Evolutionary conservation across 2,329 filamentous ascomycete species (phyloP), one percentile per base, ranked within the genome.

Genomic region (Phyllosticta citriasiana): DNA sequence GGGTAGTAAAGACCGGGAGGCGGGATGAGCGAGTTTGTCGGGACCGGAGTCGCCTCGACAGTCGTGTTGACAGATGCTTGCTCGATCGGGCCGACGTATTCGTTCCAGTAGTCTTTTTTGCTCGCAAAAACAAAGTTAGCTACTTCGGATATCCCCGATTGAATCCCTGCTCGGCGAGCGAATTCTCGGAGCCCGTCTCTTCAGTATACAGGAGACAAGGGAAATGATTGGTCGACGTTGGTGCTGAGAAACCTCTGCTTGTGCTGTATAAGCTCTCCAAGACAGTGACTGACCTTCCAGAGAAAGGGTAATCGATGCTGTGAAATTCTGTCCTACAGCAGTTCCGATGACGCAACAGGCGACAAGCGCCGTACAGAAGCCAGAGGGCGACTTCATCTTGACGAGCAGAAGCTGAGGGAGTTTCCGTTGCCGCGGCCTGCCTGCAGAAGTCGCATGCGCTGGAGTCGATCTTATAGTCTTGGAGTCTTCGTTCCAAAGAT

Each of bases 1-100:
- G 68, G 62, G 55, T 71, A 73, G 59, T 69, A 70, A 1, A 73
- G 62, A 7, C 68, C 62, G 51, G 70, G 71, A 19, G 71, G 72
- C 10, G 67, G 71, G 12, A 72, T 65, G 16, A 74, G 65, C 30
- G 67, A 70, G 24, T 63, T 67, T 10, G 69, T 68, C 1, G 73
- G 70, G 9, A 74, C 66, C 16, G 73, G 70, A 7, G 73, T 74
- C 14, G 56, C 33, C 26, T 50, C 40, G 26, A 68, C 65, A 5
- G 65, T 67, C 10, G 65, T 66, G 51, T 66, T 67, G 57, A 67
- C 63, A 2, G 61, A 61, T 26, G 64, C 62, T 2, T 57, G 64
- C 2, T 64, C 61, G 2, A 67, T 61, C 0, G 66, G 66, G 19
- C 66, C 66, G 9, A 67, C 65, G 47, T 63, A 67, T 19, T 64